Conservation (phyloP, 257 asterid genomes). For the Forsythia suspensa region DNA sequence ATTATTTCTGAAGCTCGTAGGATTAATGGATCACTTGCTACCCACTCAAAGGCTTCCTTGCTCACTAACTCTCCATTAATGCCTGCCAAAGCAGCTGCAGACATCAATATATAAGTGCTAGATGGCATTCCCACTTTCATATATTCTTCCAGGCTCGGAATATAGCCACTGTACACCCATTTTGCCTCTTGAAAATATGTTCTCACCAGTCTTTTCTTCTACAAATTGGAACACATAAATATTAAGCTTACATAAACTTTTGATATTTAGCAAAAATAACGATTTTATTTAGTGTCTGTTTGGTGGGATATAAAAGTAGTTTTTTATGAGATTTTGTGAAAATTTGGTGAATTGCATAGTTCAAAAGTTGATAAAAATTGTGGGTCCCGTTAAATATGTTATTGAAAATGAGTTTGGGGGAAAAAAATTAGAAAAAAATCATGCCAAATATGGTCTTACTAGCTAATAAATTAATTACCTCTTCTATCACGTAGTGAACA, state of each 20-base stretch:
- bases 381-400: too few relatives aligned
- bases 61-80: constrained; percentile 18
- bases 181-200: constrained; percentile 36
- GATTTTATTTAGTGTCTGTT: too few relatives aligned
- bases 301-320: too few relatives aligned
- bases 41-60: constrained; percentile 24
- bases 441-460: too few relatives aligned
- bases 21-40: constrained; percentile 19
- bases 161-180: constrained; percentile 23
- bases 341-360: too few relatives aligned
- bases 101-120: constrained; percentile 22
- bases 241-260: neutral
- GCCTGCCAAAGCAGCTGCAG: constrained; percentile 27
- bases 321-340: too few relatives aligned
- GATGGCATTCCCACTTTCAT: constrained; percentile 31
- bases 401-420: too few relatives aligned
- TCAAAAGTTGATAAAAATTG: too few relatives aligned
- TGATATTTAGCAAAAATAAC: neutral
- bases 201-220: constrained; percentile 25
- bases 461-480: constrained; percentile 23
- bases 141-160: constrained; percentile 36
- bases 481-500: constrained; percentile 30
- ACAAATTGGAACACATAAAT: neutral
- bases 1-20: constrained; percentile 17
- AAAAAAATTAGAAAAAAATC: neutral